These are phyloP conservation scores for Backusella liffmaniae DNA, from an alignment of 192 early-diverging fungal species.

Conservation along the genomic window DNA sequence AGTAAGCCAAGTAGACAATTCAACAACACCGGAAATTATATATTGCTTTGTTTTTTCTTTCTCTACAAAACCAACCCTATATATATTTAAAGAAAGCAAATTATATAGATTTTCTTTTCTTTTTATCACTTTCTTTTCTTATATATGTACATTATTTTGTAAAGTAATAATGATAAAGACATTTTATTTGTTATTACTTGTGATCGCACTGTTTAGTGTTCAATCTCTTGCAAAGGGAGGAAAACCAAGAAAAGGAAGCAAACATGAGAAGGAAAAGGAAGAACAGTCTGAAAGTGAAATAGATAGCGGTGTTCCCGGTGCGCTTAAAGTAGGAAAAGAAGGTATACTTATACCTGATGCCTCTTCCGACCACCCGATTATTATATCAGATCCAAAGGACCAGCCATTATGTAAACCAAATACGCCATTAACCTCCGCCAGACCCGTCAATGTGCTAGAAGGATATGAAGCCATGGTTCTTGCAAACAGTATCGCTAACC, in stretches of 20 bases:
- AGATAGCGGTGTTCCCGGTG: constrained; percentile 3
- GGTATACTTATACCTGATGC: constrained; percentile 20
- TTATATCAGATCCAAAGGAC: constrained; percentile 16
- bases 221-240: neutral
- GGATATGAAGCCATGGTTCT: constrained; percentile 31
- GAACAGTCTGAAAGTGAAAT: neutral
- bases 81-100: neutral
- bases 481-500: constrained; percentile 20
- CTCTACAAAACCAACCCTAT: neutral
- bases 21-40: neutral
- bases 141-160: neutral
- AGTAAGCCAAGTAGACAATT: neutral
- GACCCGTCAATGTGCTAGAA: constrained; percentile 10
- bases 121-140: neutral
- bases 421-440: neutral
- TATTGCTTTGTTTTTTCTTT: neutral
- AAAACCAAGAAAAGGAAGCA: neutral
- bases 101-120: neutral
- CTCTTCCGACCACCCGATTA: constrained; percentile 28
- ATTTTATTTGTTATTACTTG: constrained; percentile 7
- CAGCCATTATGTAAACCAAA: constrained; percentile 26
- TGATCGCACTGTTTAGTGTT: neutral
- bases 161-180: constrained; percentile 7
- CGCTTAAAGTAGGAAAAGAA: constrained; percentile 5
- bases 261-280: neutral